These are phyloP conservation scores for Claviceps monticola DNA, from an alignment of 2,329 filamentous ascomycete species.

Conservation along the genomic window DNA sequence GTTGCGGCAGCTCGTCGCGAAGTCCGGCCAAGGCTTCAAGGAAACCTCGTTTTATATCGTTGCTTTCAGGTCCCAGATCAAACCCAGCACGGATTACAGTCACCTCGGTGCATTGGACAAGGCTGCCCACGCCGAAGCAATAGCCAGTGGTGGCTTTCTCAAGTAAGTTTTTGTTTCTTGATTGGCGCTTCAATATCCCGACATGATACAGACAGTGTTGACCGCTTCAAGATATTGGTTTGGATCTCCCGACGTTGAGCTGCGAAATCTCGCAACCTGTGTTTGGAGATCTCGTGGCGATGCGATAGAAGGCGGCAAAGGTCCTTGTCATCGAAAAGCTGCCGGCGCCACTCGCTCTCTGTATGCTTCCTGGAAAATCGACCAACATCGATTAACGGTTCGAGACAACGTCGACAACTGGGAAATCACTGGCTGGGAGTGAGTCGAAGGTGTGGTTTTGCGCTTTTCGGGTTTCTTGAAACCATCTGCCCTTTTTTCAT, in stretches of 20 bases:
- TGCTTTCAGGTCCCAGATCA: conserved; percentile 64
- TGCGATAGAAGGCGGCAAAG: conserved; percentile 43
- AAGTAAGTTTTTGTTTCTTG: conserved; percentile 38
- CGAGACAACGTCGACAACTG: conserved; percentile 50
- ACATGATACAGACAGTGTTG: conserved; percentile 5
- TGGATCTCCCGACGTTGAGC: conserved; percentile 52
- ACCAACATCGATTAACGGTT: conserved; percentile 56
- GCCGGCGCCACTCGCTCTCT: conserved; percentile 49
- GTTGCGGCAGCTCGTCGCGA: conserved; percentile 36
- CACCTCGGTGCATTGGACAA: conserved; percentile 62
- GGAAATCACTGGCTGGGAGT: conserved; percentile 45
- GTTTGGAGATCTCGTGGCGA: conserved; percentile 49
- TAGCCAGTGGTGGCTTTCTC: conserved; percentile 63
- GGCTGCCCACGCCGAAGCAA: conserved; percentile 67
- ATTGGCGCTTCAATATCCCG: background rate
- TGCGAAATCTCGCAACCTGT: conserved; percentile 72
- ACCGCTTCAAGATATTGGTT: conserved; percentile 63
- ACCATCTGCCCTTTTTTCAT: background rate
- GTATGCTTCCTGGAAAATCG: conserved; percentile 56
- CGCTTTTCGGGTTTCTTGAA: background rate
- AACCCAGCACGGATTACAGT: conserved; percentile 49
- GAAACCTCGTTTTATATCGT: conserved; percentile 67
- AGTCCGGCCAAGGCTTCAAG: conserved; percentile 39
- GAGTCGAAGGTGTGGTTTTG: background rate
- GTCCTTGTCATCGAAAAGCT: conserved; percentile 49